These are phyloP conservation scores for Bathelium albidoporum DNA, from an alignment of 495 filamentous ascomycete genomes.

Conservation along the genomic window DNA sequence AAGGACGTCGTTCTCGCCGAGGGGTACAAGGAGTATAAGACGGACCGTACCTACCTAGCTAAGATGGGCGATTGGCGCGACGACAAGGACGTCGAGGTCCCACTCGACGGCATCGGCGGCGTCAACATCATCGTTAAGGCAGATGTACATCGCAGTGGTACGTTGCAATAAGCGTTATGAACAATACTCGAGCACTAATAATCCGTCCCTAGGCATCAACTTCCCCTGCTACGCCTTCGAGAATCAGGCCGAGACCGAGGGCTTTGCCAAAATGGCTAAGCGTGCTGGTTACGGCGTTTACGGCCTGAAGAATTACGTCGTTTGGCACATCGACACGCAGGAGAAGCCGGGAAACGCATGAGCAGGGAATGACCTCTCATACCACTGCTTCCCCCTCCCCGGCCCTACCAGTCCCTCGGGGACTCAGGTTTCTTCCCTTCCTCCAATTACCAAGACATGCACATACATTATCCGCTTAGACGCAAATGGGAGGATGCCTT, in stretches of 20 bases:
- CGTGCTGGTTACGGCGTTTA: constrained; percentile 86
- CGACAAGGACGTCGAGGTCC: constrained; percentile 81
- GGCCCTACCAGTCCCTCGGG: too few relatives aligned
- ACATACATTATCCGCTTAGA: too few relatives aligned
- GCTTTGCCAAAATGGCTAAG: constrained; percentile 98
- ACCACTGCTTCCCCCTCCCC: too few relatives aligned
- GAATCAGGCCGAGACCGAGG: constrained; percentile 97
- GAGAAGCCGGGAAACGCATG: constrained; percentile 79
- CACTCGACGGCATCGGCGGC: constrained; percentile 90
- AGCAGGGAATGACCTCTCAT: too few relatives aligned
- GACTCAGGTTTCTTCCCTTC: too few relatives aligned
- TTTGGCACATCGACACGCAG: constrained; percentile 98
- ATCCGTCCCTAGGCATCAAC: constrained; percentile 66
- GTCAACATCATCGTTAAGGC: constrained; percentile 97
- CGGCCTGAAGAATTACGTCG: constrained; percentile 92
- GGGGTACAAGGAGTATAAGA: constrained; percentile 88
- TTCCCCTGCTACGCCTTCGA: constrained; percentile 97
- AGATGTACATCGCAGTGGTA: constrained; percentile 90
- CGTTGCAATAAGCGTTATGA: too few relatives aligned
- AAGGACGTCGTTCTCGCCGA: constrained; percentile 79
- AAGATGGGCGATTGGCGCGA: constrained; percentile 83
- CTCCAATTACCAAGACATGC: too few relatives aligned
- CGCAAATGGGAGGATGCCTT: too few relatives aligned
- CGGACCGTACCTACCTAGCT: constrained; percentile 76
- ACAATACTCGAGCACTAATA: constrained; percentile 13